Conservation (phyloP, 495 filamentous ascomycete genomes). For the Annulohypoxylon stygium region DNA sequence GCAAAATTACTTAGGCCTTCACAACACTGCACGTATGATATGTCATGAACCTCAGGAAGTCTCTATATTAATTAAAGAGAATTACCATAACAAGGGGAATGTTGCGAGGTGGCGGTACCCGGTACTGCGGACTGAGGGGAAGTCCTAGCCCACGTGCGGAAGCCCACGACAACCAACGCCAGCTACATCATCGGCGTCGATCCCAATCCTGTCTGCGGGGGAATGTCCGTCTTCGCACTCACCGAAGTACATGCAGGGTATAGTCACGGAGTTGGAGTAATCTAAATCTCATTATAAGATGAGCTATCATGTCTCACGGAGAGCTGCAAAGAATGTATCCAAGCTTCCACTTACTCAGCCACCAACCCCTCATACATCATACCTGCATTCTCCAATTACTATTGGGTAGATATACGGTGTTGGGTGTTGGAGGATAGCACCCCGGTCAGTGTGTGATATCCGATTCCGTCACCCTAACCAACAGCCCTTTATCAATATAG, state of each 20-base stretch:
- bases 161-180: not conserved
- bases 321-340: not conserved
- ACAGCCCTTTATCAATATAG: slow-evolving; percentile 9
- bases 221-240: not conserved
- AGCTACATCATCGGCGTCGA: not conserved
- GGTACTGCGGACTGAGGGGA: slow-evolving; percentile 4
- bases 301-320: not conserved
- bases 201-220: not conserved
- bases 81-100: not conserved
- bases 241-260: not conserved
- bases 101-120: too few species aligned
- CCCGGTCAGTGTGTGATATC: not conserved
- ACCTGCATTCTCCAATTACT: too few species aligned
- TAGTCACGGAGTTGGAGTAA: not conserved
- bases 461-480: slow-evolving; percentile 12
- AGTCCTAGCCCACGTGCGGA: not conserved
- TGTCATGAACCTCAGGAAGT: not conserved
- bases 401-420: too few species aligned
- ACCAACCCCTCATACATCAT: not conserved
- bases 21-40: not conserved
- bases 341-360: not conserved
- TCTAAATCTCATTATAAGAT: not conserved
- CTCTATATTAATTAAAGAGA: not conserved
- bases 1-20: not conserved
- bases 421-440: too few species aligned